Evolutionary conservation across 2,329 filamentous ascomycete species (phyloP), one percentile per base, ranked within the genome.

Genomic region (Rutstroemia sp.): DNA sequence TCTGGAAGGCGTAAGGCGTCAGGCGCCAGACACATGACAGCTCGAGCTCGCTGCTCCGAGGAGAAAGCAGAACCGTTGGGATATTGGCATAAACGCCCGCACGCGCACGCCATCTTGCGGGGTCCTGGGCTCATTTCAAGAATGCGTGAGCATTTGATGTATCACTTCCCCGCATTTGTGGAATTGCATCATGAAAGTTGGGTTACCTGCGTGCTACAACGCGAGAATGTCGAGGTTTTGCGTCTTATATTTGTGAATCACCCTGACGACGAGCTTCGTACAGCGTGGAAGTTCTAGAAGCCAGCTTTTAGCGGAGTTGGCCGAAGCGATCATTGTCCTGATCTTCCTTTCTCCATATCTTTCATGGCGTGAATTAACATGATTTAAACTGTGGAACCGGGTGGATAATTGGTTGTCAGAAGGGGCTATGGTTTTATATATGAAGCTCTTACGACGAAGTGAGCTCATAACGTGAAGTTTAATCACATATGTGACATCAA

Each of bases 361-460:
- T 54, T 48, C 34, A 48, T 48, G 51, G 51, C 30, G 51, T 54
- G 51, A 48, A 44, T 54, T 17, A 42, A n/a, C 19, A 42, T 19
- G 39, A 19, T 17, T 5, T 19, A 19, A 42, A 42, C 19, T 42
- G 19, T 17, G 39, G 39, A 10, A 23, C 12, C 17, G 7, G 39
- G 14, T 53, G 19, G 16, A 27, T 10, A 14, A 25, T 38, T 3
- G 7, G 19, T 27, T 17, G 51, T 25, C 27, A 46, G 50, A 42
- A 42, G 39, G 19, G 9, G 27, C 19, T 34, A 14, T 9, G 34
- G 14, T 4, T 46, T 19, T 8, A 30, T 14, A 21, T 40, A 21
- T 48, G 34, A 38, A 39, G 16, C n/a, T 42, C 39, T 42, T 17
- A n/a, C 39, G 39, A 42, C 4, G 39, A 8, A 42, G n/a, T 12